These are phyloP conservation scores for Solanum corneliomulleri DNA, from an alignment of 257 asterid genomes.

Conservation along the genomic window DNA sequence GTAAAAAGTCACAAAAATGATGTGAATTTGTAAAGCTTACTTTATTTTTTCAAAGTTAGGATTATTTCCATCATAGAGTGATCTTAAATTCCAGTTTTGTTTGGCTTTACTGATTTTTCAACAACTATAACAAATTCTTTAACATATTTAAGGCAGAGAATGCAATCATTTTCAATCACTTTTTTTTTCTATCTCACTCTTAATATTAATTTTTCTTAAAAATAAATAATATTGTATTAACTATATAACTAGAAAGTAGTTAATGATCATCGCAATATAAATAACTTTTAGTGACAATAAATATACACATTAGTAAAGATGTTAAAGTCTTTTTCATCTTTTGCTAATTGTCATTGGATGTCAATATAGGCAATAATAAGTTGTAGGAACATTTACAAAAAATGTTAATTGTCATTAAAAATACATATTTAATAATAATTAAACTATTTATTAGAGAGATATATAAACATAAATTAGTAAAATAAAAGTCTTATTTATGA, in stretches of 20 bases:
- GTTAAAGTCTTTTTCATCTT: no score
- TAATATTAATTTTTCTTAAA: not conserved
- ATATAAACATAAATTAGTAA: no score
- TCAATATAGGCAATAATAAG: no score
- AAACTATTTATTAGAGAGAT: no score
- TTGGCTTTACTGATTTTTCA: not conserved
- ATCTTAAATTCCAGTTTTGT: not conserved
- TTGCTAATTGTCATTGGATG: no score
- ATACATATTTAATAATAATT: fast-evolving
- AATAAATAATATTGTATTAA: no score
- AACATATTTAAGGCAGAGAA: not conserved
- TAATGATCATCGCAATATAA: no score
- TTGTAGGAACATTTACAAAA: no score
- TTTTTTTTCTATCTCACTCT: not conserved
- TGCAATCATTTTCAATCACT: not conserved
- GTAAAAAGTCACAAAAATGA: not conserved
- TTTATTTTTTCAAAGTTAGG: not conserved
- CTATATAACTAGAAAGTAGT: not conserved
- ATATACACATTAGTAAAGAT: no score
- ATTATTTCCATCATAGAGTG: not conserved
- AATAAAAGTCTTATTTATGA: no score
- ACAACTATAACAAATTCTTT: not conserved
- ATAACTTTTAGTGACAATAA: no score
- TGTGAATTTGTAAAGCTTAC: not conserved
- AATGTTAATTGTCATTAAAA: no score